phyloP scores from a whole-genome alignment of 495 filamentous ascomycete species.

The Xylaria venustula region DNA sequence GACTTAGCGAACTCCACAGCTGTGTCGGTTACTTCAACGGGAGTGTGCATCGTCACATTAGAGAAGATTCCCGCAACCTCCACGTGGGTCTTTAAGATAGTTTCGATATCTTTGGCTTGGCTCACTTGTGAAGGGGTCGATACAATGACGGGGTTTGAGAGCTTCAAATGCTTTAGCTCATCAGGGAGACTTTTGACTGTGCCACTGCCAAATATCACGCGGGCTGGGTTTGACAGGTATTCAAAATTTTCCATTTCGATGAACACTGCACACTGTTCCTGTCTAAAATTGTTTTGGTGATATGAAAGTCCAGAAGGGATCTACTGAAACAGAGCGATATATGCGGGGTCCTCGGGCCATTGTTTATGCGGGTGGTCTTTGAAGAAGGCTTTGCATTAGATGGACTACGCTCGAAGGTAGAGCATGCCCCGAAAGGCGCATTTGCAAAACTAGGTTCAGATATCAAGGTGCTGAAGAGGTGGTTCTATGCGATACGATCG shows the following conservation, averaged over 20 bases:
- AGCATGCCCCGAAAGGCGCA: too few relatives aligned
- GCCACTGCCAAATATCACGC: slow-evolving; percentile 63
- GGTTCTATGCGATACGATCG: too few relatives aligned
- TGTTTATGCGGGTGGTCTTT: too few relatives aligned
- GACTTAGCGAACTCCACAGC: slow-evolving; percentile 49
- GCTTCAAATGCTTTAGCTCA: slow-evolving; percentile 54
- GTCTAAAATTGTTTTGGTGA: too few relatives aligned
- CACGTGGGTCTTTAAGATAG: slow-evolving; percentile 41
- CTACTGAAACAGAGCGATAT: too few relatives aligned
- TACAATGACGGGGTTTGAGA: slow-evolving; percentile 57
- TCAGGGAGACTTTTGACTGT: slow-evolving; percentile 59
- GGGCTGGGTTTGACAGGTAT: slow-evolving; percentile 58
- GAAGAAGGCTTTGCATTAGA: too few relatives aligned
- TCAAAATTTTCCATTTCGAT: slow-evolving; percentile 59
- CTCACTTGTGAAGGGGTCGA: slow-evolving; percentile 56
- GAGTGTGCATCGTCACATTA: slow-evolving; percentile 69
- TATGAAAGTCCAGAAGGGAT: too few relatives aligned
- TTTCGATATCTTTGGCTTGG: slow-evolving; percentile 51
- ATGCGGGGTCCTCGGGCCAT: too few relatives aligned
- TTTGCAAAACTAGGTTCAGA: too few relatives aligned
- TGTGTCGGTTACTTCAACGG: slow-evolving; percentile 59
- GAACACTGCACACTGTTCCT: too few relatives aligned
- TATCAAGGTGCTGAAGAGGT: too few relatives aligned
- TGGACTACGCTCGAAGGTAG: too few relatives aligned
- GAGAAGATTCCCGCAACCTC: slow-evolving; percentile 57